These are phyloP conservation scores for Daldinia bambusicola DNA, from an alignment of 495 filamentous ascomycete genomes.

Conservation along the genomic window DNA sequence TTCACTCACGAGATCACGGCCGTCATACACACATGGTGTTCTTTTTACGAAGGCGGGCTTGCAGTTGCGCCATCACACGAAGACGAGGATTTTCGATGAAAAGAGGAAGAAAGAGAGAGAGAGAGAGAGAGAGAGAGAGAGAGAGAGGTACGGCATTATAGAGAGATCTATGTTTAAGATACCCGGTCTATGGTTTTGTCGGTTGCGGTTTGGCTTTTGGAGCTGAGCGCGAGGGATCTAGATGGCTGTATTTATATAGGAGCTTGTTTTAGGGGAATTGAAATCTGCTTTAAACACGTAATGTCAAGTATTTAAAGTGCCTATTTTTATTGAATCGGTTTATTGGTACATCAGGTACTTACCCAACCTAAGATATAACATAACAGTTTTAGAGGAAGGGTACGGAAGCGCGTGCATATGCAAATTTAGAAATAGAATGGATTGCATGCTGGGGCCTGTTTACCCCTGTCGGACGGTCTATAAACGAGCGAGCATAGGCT, in stretches of 20 bases:
- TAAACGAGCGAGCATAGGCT: neutral
- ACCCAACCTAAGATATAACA: no score
- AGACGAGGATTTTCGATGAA: constrained; percentile 9
- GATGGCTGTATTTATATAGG: neutral
- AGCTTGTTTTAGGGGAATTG: neutral
- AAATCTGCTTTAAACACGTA: neutral
- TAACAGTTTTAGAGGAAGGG: no score
- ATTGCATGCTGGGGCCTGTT: neutral
- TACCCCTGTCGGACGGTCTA: neutral
- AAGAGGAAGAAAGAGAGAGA: constrained; percentile 32
- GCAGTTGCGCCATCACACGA: constrained; percentile 1
- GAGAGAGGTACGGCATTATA: constrained; percentile 15
- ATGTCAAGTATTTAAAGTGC: no score
- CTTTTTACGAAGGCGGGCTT: constrained; percentile 1
- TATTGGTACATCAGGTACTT: no score
- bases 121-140: constrained; percentile 24
- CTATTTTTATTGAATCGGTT: no score
- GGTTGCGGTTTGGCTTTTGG: neutral
- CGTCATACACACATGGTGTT: constrained; percentile 3
- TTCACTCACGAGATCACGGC: constrained; percentile 7
- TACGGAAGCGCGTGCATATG: neutral
- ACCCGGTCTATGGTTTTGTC: constrained; percentile 33
- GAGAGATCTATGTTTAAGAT: constrained; percentile 41
- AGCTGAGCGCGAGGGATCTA: neutral
- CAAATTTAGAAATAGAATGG: neutral